Percentiles rank a stretch among this genome's conserved stretches.
These are phyloP conservation scores for Chlamydomonas reinhardtii DNA, from an alignment of 163 green algal species.

Conservation along the genomic window DNA sequence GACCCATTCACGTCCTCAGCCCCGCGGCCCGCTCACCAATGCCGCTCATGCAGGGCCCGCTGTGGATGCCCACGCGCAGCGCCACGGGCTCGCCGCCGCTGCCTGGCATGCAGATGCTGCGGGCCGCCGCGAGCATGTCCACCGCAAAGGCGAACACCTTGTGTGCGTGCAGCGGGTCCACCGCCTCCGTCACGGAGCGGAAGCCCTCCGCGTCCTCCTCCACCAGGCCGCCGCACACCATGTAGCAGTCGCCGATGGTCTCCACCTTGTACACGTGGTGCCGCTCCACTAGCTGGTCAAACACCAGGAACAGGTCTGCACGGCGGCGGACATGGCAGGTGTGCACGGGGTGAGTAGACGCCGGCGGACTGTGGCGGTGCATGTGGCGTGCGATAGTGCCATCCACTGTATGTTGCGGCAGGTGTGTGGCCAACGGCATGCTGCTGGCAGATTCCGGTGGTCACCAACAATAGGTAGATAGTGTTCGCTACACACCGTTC, in stretches of 20 bases:
- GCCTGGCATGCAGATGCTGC: conserved; percentile 11
- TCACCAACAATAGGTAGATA: too few relatives aligned
- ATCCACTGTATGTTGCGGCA: not conserved
- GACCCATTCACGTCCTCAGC: too few relatives aligned
- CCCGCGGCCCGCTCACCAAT: not conserved
- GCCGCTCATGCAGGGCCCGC: conserved; percentile 46
- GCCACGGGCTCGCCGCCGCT: conserved; percentile 19
- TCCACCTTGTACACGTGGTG: conserved; percentile 47
- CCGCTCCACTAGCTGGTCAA: conserved; percentile 36
- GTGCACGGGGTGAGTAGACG: too few relatives aligned
- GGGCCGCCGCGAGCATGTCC: conserved; percentile 31
- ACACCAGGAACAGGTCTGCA: conserved; percentile 35
- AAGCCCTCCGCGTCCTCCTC: conserved; percentile 40
- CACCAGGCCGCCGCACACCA: conserved; percentile 51
- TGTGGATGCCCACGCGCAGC: conserved; percentile 51
- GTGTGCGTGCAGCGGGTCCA: conserved; percentile 32
- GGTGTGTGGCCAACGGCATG: not conserved
- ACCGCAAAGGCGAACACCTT: conserved; percentile 40
- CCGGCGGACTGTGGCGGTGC: too few relatives aligned
- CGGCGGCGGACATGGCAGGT: too few relatives aligned
- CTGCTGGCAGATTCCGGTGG: too few relatives aligned
- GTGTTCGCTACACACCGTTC: not conserved
- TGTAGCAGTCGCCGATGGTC: conserved; percentile 57
- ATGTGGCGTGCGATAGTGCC: too few relatives aligned
- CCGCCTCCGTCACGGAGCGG: conserved; percentile 24